Conservation (phyloP, 176 grass and related monocot species). For the Avena eriantha region DNA sequence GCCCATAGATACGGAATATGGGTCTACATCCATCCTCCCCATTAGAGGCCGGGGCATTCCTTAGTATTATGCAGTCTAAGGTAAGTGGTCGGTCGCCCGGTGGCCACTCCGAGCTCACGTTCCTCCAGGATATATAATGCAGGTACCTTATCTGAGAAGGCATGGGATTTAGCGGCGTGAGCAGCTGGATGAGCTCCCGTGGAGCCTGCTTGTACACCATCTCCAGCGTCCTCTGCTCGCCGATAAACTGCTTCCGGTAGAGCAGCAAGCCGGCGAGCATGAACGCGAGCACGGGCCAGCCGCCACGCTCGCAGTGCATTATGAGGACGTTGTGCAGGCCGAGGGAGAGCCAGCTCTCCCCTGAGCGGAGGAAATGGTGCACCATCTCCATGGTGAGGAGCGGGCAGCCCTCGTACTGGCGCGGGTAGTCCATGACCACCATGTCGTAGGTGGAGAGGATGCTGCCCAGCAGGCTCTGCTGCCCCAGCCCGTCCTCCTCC, state of each 20-base stretch:
- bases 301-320: constrained; percentile 94
- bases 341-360: constrained; percentile 94
- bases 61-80: constrained; percentile 93
- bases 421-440: constrained; percentile 96
- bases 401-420: constrained; percentile 91
- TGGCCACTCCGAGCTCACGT: constrained; percentile 84
- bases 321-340: constrained; percentile 88
- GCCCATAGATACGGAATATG: constrained; percentile 94
- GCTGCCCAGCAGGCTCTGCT: constrained; percentile 69
- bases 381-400: constrained; percentile 89
- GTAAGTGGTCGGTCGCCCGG: constrained; percentile 86
- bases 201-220: constrained; percentile 99
- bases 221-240: constrained; percentile 87
- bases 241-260: constrained; percentile 86
- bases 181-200: constrained; percentile 72
- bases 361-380: constrained; percentile 91
- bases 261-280: constrained; percentile 91
- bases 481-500: constrained; percentile 66
- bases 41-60: constrained; percentile 70
- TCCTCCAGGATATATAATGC: constrained; percentile 91
- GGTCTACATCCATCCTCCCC: constrained; percentile 83
- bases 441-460: constrained; percentile 80
- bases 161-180: constrained; percentile 86
- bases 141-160: constrained; percentile 96
- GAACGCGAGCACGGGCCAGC: constrained; percentile 92